Conservation (phyloP, 768 basidiomycete genomes). For the Clitopilus passeckerianus region DNA sequence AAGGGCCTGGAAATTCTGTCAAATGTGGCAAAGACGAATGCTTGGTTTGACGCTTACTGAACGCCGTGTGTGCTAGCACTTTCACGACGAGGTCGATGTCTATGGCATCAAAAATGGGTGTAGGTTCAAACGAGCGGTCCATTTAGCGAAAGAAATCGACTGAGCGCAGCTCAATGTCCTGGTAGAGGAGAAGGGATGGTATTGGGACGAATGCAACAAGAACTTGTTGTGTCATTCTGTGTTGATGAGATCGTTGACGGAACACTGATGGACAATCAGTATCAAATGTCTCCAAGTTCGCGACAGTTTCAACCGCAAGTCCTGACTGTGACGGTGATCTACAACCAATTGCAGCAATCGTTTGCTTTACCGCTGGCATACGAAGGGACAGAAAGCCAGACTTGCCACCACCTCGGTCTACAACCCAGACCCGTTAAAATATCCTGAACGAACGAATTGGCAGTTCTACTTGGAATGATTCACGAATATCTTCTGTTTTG, state of each 20-base stretch:
- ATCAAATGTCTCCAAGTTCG: not conserved
- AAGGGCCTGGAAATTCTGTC: slow-evolving; percentile 54
- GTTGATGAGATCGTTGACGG: not conserved
- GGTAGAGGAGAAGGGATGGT: slow-evolving; percentile 2
- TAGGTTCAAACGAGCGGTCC: slow-evolving; percentile 12
- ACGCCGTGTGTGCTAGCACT: slow-evolving; percentile 71
- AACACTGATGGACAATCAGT: not conserved
- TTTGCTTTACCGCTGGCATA: no score
- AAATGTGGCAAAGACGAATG: not conserved
- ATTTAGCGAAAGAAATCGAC: slow-evolving; percentile 21
- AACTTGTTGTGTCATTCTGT: not conserved
- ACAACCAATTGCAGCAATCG: no score
- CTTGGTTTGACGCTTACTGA: slow-evolving; percentile 50
- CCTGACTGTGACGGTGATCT: no score
- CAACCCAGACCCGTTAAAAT: no score
- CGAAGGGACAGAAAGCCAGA: no score
- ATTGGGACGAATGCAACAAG: not conserved
- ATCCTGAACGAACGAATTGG: no score
- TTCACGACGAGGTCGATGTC: slow-evolving; percentile 78
- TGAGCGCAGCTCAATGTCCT: slow-evolving; percentile 21
- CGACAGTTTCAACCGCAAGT: no score
- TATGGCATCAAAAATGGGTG: slow-evolving; percentile 61
- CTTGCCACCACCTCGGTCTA: not conserved
- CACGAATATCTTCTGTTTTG: no score
- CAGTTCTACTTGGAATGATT: no score